Conservation (phyloP, 179 eudicot genomes). For the Camellia oleifera region DNA sequence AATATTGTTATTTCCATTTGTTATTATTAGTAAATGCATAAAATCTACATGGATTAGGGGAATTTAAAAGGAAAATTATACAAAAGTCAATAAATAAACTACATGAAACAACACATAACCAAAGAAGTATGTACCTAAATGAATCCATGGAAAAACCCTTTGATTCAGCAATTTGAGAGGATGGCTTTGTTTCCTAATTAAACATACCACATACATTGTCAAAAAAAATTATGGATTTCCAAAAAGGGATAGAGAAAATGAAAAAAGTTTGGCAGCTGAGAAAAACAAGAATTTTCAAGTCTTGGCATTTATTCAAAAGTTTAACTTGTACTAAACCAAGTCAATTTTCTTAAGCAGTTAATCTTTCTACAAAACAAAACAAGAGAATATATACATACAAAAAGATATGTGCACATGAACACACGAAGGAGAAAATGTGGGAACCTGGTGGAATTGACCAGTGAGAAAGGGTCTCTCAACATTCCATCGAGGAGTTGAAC, state of each 20-base stretch:
- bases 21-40: not conserved
- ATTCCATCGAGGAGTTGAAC: conserved; percentile 62
- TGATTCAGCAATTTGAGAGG: conserved; percentile 33
- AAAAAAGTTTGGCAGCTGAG: too few species aligned
- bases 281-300: not conserved
- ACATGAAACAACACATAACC: not conserved
- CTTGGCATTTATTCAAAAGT: not conserved
- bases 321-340: not conserved
- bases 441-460: conserved; percentile 63
- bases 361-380: not conserved
- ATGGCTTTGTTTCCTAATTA: conserved; percentile 39
- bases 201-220: not conserved
- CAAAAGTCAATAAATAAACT: not conserved
- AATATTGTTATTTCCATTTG: not conserved
- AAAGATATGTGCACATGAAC: too few species aligned
- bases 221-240: not conserved
- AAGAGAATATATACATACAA: not conserved
- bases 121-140: conserved; percentile 29
- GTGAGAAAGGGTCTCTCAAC: conserved; percentile 65
- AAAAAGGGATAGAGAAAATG: not conserved
- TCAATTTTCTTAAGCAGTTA: not conserved
- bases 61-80: not conserved
- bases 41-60: not conserved
- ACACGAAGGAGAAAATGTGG: not conserved
- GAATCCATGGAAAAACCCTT: conserved; percentile 43